Percentiles rank a stretch among this genome's conserved stretches.
Conservation (phyloP, 495 filamentous ascomycete species). For the Neurospora sp. region DNA sequence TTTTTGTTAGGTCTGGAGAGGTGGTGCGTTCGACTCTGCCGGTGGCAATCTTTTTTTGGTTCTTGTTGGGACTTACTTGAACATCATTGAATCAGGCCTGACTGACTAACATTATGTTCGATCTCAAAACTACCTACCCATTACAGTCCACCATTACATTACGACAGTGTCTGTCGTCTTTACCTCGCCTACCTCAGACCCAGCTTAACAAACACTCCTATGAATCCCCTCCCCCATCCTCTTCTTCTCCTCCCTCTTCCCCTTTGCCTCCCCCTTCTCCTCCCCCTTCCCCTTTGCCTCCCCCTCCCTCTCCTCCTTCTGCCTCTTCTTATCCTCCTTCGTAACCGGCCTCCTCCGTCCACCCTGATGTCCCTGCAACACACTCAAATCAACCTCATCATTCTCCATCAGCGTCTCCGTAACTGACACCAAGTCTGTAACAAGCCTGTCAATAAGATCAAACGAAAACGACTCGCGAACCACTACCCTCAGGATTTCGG, state of each 20-base stretch:
- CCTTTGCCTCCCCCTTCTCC: slow-evolving; percentile 1
- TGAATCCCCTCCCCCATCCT: slow-evolving; percentile 52
- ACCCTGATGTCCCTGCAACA: slow-evolving; percentile 26
- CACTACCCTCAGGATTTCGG: slow-evolving; percentile 61
- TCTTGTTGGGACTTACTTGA: not conserved
- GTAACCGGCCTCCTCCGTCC: slow-evolving; percentile 10
- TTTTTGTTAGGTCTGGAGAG: not conserved
- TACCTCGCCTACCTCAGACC: too few species aligned
- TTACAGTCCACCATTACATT: too few species aligned
- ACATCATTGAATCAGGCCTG: not conserved
- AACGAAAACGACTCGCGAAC: slow-evolving; percentile 60
- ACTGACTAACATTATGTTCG: not conserved
- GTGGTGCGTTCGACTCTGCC: not conserved
- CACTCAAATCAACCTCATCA: slow-evolving; percentile 37
- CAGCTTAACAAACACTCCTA: slow-evolving; percentile 42
- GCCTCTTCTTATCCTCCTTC: slow-evolving; percentile 18
- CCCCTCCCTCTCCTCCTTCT: slow-evolving; percentile 9
- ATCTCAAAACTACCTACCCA: too few species aligned
- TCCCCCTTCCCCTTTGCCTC: slow-evolving; percentile 3
- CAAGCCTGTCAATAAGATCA: slow-evolving; percentile 54
- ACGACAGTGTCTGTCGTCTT: too few species aligned
- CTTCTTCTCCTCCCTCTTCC: slow-evolving; percentile 8
- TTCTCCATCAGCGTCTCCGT: slow-evolving; percentile 47
- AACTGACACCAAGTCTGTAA: slow-evolving; percentile 44
- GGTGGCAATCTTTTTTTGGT: not conserved